phyloP scores from a whole-genome alignment of 441 rosid genomes.

The Adansonia madagascariensis region DNA sequence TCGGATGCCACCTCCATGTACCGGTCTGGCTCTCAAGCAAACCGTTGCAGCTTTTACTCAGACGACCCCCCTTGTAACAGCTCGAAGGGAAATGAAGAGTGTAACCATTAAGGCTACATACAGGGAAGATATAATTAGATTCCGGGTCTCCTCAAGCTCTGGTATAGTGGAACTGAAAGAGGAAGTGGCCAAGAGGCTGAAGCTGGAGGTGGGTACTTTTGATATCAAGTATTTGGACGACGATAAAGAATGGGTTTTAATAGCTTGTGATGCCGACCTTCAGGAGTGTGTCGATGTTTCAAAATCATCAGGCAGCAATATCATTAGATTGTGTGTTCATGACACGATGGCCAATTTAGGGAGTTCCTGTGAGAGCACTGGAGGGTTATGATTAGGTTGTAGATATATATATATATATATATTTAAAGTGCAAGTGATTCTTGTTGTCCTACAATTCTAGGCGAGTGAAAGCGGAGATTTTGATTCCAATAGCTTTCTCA shows the following conservation, averaged over 20 bases:
- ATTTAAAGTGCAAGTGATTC: no score
- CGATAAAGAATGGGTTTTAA: conserved; percentile 81
- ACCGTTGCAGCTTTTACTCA: conserved; percentile 29
- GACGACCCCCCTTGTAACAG: conserved; percentile 26
- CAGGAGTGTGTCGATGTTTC: no score
- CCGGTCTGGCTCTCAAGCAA: conserved; percentile 42
- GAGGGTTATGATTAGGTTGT: conserved; percentile 48
- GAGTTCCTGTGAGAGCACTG: conserved; percentile 23
- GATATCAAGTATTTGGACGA: conserved; percentile 86
- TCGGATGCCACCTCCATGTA: conserved; percentile 44
- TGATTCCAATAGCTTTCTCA: conserved; percentile 30
- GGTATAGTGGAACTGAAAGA: conserved; percentile 64
- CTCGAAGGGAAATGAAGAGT: conserved; percentile 45
- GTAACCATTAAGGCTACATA: conserved; percentile 76
- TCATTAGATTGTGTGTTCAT: no score
- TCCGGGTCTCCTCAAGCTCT: conserved; percentile 54
- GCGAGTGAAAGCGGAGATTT: conserved; percentile 30
- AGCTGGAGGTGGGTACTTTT: conserved; percentile 71
- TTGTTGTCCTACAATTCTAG: conserved; percentile 28
- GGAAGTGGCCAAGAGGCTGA: conserved; percentile 85
- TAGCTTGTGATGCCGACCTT: conserved; percentile 79
- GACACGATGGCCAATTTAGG: no score
- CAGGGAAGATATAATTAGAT: conserved; percentile 79
- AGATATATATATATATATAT: no score
- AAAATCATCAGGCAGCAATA: no score